phyloP scores from a whole-genome alignment of 2,329 filamentous ascomycete species.

The Tolypocladium cylindrosporum region DNA sequence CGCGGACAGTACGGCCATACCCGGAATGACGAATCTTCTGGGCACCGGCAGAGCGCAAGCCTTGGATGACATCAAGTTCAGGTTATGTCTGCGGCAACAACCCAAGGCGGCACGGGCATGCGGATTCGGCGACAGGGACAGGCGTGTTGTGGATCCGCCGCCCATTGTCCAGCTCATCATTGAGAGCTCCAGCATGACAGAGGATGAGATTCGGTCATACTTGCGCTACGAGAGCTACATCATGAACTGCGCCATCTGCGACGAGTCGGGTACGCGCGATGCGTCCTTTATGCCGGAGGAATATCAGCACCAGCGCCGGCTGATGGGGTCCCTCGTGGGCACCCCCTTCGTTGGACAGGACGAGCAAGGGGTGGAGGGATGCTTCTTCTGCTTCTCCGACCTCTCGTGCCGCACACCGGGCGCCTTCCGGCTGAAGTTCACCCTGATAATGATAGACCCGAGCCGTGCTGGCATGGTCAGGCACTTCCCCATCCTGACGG shows the following conservation, averaged over 20 bases:
- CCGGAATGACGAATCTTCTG: constrained; percentile 16
- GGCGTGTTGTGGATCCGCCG: constrained; percentile 73
- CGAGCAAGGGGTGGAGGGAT: constrained; percentile 62
- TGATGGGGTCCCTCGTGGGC: constrained; percentile 73
- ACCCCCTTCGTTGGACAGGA: constrained; percentile 69
- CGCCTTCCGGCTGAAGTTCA: constrained; percentile 64
- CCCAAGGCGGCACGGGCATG: constrained; percentile 70
- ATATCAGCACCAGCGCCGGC: constrained; percentile 58
- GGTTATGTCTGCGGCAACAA: constrained; percentile 56
- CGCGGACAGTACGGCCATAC: background rate
- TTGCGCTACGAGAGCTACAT: constrained; percentile 57
- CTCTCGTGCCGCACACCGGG: constrained; percentile 71
- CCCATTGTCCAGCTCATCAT: constrained; percentile 69
- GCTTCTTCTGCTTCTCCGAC: constrained; percentile 81
- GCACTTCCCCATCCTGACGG: constrained; percentile 39
- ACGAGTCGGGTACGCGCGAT: constrained; percentile 56
- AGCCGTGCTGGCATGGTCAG: constrained; percentile 33
- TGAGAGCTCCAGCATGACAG: constrained; percentile 42
- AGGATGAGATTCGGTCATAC: constrained; percentile 40
- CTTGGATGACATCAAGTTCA: constrained; percentile 16
- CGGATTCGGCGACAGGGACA: constrained; percentile 73
- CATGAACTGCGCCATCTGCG: constrained; percentile 68
- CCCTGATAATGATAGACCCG: constrained; percentile 62
- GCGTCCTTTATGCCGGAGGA: constrained; percentile 64
- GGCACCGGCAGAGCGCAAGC: constrained; percentile 8